Conservation (phyloP, 2,329 filamentous ascomycete species). For the Kalaharituber pfeilii region DNA sequence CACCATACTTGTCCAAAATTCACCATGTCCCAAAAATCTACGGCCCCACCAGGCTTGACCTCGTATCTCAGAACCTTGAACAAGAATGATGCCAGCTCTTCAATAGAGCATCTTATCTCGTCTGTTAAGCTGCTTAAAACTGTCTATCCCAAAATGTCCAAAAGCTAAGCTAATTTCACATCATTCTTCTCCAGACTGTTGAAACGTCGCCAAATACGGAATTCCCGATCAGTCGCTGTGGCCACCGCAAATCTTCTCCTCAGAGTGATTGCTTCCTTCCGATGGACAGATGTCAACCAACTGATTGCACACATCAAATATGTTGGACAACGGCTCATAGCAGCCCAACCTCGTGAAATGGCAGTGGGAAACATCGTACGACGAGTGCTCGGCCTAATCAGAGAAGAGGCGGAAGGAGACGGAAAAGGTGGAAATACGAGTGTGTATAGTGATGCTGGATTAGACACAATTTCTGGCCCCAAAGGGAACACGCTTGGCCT, state of each 20-base stretch:
- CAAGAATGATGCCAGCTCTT: background rate
- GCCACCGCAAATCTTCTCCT: slow-evolving; percentile 80
- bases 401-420: slow-evolving; percentile 66
- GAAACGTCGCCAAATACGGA: slow-evolving; percentile 76
- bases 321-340: slow-evolving; percentile 58
- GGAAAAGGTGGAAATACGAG: background rate
- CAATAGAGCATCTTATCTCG: slow-evolving; percentile 1
- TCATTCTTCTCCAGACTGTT: slow-evolving; percentile 36
- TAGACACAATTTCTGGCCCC: background rate
- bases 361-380: slow-evolving; percentile 89
- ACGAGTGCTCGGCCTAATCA: slow-evolving; percentile 73
- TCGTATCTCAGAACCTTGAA: background rate
- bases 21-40: background rate
- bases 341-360: slow-evolving; percentile 76
- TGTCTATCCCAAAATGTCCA: background rate
- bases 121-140: background rate
- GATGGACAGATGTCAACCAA: slow-evolving; percentile 57
- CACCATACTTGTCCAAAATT: no score
- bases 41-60: background rate
- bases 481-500: background rate
- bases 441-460: slow-evolving; percentile 1
- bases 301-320: slow-evolving; percentile 65
- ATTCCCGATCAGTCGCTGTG: slow-evolving; percentile 73
- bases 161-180: background rate
- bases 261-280: slow-evolving; percentile 66